These are phyloP conservation scores for Adansonia grandidieri DNA, from an alignment of 441 rosid species.

Conservation along the genomic window DNA sequence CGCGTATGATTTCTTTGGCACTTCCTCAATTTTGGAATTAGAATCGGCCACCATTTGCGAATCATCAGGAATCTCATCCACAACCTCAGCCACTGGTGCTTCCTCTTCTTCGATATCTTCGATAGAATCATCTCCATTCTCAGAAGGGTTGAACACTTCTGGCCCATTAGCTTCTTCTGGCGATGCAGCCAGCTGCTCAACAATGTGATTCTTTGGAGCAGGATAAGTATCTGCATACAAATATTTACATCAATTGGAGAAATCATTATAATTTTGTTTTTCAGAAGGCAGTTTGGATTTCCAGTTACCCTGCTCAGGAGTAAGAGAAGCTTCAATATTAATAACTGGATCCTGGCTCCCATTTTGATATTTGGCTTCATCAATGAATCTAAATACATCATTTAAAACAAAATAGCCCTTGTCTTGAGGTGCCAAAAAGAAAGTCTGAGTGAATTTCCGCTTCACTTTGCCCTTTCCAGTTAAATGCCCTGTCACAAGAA, in stretches of 20 bases:
- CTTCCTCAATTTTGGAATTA: conserved; percentile 51
- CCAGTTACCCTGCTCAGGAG: conserved; percentile 51
- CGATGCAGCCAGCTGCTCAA: conserved; percentile 35
- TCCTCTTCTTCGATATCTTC: conserved; percentile 66
- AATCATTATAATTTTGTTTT: conserved; percentile 4
- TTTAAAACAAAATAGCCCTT: conserved; percentile 88
- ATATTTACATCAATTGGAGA: conserved; percentile 17
- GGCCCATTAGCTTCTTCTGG: conserved; percentile 46
- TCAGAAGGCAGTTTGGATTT: conserved; percentile 21
- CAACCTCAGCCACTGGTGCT: conserved; percentile 52
- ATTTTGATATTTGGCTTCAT: conserved; percentile 44
- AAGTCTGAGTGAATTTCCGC: conserved; percentile 78
- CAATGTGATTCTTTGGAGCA: conserved; percentile 37
- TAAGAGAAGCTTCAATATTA: conserved; percentile 37
- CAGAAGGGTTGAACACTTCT: conserved; percentile 55
- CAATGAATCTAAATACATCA: conserved; percentile 74
- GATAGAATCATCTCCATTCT: conserved; percentile 53
- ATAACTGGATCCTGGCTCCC: conserved; percentile 33
- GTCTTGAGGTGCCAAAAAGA: conserved; percentile 97
- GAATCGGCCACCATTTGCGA: conserved; percentile 41
- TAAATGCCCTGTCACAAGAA: conserved; percentile 83
- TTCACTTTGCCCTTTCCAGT: conserved; percentile 49
- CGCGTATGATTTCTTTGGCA: conserved; percentile 76
- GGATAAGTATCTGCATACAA: conserved; percentile 39
- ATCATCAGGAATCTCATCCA: conserved; percentile 54